Percentiles rank a stretch among this genome's conserved stretches.
Evolutionary conservation across 805 yeast species (phyloP).

Genomic region (Saturnispora halmiae): DNA sequence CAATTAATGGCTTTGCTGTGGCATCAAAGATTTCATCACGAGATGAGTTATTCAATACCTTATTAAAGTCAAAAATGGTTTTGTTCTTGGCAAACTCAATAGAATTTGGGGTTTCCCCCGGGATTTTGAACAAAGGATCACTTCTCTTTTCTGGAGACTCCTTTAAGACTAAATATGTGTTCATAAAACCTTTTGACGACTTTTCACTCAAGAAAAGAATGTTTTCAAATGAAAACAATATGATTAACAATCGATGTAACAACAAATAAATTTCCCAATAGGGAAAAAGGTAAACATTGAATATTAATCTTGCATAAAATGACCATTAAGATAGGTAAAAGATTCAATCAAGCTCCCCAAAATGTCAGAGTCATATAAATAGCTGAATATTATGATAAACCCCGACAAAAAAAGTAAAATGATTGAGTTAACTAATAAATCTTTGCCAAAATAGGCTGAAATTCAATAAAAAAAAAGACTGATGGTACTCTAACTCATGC

Average conservation of each 20-base stretch:
- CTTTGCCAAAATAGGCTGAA: too few species aligned
- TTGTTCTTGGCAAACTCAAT: conserved; percentile 15
- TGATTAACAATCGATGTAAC: background rate
- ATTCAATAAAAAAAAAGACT: too few species aligned
- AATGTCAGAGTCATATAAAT: too few species aligned
- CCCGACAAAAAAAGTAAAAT: too few species aligned
- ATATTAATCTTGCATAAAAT: too few species aligned
- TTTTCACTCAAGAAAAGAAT: background rate
- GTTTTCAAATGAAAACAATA: background rate
- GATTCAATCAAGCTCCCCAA: too few species aligned
- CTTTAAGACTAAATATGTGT: conserved; percentile 13
- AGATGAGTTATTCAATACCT: conserved; percentile 12
- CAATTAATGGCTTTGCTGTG: conserved; percentile 29
- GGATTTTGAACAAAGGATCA: conserved; percentile 14
- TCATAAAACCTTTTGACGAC: conserved; percentile 9
- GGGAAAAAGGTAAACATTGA: background rate
- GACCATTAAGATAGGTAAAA: too few species aligned
- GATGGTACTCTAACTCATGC: too few species aligned
- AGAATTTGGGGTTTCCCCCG: conserved; percentile 15
- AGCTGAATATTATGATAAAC: too few species aligned
- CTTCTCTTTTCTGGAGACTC: conserved; percentile 2
- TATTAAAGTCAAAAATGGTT: background rate
- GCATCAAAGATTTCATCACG: conserved; percentile 14
- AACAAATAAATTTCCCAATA: background rate
- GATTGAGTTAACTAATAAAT: too few species aligned